Base-by-base conservation (phyloP, 805 yeast species). In the Starmerella sirachaensis region DNA sequence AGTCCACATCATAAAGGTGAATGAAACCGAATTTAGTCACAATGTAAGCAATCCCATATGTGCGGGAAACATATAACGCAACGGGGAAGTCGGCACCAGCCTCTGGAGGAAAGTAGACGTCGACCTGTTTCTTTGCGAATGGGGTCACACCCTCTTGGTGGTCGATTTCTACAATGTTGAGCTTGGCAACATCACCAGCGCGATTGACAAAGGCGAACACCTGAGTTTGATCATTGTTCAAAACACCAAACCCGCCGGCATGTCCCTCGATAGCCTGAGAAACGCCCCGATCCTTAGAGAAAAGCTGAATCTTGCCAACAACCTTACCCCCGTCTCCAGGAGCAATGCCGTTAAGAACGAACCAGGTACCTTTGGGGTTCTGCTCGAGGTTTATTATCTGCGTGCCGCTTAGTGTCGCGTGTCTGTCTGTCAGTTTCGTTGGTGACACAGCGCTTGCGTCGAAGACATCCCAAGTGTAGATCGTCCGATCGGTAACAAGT, bases 201-300 rank as follows among this genome's bases (percentile, higher is more conserved):
- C 91, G 78, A 63, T 85, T 84, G 53, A 94, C 97, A 56, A 88
- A 86, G 42, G 93, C 81, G 59, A 91, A 88, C 22, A 88, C 76
- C 61, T 83, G 85, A n/a, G n/a, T n/a, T n/a, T n/a, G n/a, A 35
- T 93, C 81, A 31, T 61, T 62, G 20, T 74, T 52, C 46, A 91
- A 64, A 42, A 69, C 66, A 38, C 94, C 84, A 63, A 91, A 91
- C 29, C 76, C 74, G 42, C 94, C 91, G 39, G 93, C 97, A 61
- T 91, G 98, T 53, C 98, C 98, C 56, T 91, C 97, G 52, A 91
- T 83, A 16, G 94, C 86, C 64, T 91, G 99, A 11, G 96, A 86
- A 27, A 88, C 82, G 56, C 81, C 80, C 63, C 97, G 77, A 37
- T 78, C 74, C 58, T 78, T 80, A 43, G 94, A 80, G 63, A 66